Percentiles rank a stretch among this genome's conserved stretches.
Evolutionary conservation across 345 rosid genomes (phyloP).

Genomic region (Geranium brycei): DNA sequence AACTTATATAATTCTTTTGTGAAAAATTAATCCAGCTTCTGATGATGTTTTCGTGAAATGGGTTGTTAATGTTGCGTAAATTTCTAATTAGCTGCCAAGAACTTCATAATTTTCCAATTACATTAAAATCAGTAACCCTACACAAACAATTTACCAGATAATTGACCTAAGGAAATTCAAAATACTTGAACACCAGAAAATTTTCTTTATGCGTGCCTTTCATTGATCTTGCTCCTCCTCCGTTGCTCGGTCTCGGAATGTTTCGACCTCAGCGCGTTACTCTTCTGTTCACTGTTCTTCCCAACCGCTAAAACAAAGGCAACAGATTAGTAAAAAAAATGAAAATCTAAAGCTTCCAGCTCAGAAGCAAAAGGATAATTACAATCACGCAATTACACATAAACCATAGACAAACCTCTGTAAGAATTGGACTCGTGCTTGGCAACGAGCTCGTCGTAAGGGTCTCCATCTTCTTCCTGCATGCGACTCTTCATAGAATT

Average conservation of each 20-base stretch:
- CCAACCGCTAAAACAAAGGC: not conserved
- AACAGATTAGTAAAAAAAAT: too few relatives aligned
- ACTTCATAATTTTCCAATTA: too few relatives aligned
- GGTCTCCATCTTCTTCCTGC: not conserved
- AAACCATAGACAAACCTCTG: not conserved
- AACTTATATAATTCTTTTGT: not conserved
- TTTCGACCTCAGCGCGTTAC: constrained; percentile 36
- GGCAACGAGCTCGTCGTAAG: not conserved
- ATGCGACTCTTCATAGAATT: not conserved
- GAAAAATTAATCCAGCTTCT: too few relatives aligned
- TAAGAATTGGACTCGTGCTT: not conserved
- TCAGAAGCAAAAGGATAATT: not conserved
- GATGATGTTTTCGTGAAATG: too few relatives aligned
- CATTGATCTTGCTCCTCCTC: constrained; percentile 75
- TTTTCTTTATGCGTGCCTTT: constrained; percentile 28
- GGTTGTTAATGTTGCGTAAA: too few relatives aligned
- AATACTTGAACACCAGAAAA: not conserved
- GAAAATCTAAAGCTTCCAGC: not conserved
- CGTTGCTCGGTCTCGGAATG: constrained; percentile 91
- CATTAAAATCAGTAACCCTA: too few relatives aligned
- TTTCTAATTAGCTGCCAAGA: too few relatives aligned
- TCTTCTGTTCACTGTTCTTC: constrained; percentile 12
- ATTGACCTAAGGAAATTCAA: not conserved
- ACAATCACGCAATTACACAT: not conserved
- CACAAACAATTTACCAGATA: not conserved